These are phyloP conservation scores for Neonectria neomacrospora DNA, from an alignment of 2,329 filamentous ascomycete genomes.

Conservation along the genomic window DNA sequence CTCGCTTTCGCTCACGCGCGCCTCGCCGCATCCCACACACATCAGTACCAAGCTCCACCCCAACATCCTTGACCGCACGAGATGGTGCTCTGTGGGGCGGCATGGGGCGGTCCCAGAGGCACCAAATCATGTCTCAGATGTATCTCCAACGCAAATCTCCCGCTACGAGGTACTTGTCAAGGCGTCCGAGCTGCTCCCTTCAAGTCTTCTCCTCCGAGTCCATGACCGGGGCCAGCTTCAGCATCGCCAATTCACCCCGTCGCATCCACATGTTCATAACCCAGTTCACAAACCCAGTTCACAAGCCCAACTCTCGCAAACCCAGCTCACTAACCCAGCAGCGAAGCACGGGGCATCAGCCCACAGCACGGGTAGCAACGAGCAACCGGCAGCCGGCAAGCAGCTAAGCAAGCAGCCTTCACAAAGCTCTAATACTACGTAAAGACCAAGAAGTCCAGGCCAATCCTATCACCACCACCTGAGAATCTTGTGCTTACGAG, in stretches of 20 bases:
- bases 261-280: neutral
- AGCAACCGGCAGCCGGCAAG: conserved; percentile 10
- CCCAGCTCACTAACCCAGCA: neutral
- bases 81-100: conserved; percentile 7
- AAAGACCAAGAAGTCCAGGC: neutral
- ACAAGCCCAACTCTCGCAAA: neutral
- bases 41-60: neutral
- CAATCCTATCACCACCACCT: conserved; percentile 2
- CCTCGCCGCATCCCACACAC: neutral
- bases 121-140: conserved; percentile 1
- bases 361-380: conserved; percentile 2
- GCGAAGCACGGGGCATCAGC: neutral
- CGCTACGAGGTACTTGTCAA: neutral
- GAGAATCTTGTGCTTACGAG: conserved; percentile 19
- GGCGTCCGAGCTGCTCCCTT: neutral
- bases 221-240: conserved; percentile 3
- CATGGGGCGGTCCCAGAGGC: neutral
- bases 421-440: too few species aligned
- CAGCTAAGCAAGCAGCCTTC: neutral
- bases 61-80: conserved; percentile 7
- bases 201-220: neutral
- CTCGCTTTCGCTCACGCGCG: conserved; percentile 23
- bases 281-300: neutral
- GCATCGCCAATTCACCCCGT: neutral
- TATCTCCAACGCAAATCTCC: conserved; percentile 1